A percentile compares a stretch with the other conserved stretches of the same genome.
phyloP scores from a whole-genome alignment of 495 filamentous ascomycete species.

The Amorphotheca resinae region DNA sequence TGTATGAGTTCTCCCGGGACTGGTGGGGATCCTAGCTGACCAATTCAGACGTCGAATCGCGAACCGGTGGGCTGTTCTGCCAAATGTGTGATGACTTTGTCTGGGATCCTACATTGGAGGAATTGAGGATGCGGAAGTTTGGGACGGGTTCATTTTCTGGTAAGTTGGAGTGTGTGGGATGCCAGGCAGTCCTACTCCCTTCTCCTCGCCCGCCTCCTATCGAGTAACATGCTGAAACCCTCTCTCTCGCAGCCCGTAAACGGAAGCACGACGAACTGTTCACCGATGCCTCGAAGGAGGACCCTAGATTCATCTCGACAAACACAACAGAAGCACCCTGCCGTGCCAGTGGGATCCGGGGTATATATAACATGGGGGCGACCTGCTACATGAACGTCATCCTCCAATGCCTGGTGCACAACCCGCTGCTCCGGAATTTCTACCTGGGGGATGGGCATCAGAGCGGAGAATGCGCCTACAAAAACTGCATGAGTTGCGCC shows the following conservation, averaged over 20 bases:
- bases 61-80: slow-evolving; percentile 65
- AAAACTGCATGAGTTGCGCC: slow-evolving; percentile 72
- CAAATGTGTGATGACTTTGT: slow-evolving; percentile 76
- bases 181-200: not conserved
- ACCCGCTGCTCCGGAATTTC: slow-evolving; percentile 72
- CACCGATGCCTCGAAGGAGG: slow-evolving; percentile 40
- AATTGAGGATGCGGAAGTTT: slow-evolving; percentile 47
- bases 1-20: slow-evolving; percentile 31
- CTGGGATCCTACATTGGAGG: slow-evolving; percentile 74
- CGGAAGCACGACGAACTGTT: slow-evolving; percentile 49
- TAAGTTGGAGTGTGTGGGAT: slow-evolving; percentile 8
- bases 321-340: slow-evolving; percentile 54
- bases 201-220: not conserved
- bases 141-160: slow-evolving; percentile 39
- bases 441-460: slow-evolving; percentile 79
- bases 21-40: slow-evolving; percentile 8
- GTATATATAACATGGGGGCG: slow-evolving; percentile 88
- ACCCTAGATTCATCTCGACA: slow-evolving; percentile 42
- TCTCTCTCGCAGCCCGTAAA: slow-evolving; percentile 30
- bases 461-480: slow-evolving; percentile 48
- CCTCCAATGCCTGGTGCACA: slow-evolving; percentile 76
- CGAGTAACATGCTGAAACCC: not conserved
- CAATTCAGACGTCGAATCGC: slow-evolving; percentile 65
- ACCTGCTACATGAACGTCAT: slow-evolving; percentile 93
- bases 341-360: slow-evolving; percentile 60